Percentiles rank a stretch among this genome's conserved stretches.
phyloP scores from a whole-genome alignment of 306 rosid species.

The Spatholobus suberectus region DNA sequence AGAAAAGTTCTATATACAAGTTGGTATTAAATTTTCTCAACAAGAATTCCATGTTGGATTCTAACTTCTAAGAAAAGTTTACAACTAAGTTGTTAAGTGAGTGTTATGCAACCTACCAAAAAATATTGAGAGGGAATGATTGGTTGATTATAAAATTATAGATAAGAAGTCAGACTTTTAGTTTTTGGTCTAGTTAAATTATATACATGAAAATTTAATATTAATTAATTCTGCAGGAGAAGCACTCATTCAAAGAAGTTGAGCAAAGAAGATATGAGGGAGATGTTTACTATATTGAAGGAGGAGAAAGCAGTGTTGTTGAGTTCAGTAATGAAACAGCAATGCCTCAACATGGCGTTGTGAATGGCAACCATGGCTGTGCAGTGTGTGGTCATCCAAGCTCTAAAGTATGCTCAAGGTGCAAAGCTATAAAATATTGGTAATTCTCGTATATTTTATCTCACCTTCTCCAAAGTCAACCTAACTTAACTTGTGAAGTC shows the following conservation, averaged over 20 bases:
- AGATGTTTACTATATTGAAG: slow-evolving; percentile 14
- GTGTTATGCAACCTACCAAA: not conserved
- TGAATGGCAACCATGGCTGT: not conserved
- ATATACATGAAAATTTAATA: not conserved
- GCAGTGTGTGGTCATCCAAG: slow-evolving; percentile 44
- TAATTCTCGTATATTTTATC: not conserved
- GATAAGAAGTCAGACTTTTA: too few species aligned
- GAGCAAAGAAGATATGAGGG: not conserved
- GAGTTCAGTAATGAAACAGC: slow-evolving; percentile 7
- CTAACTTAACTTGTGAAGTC: slow-evolving; percentile 3
- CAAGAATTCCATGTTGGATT: not conserved
- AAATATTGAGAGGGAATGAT: not conserved
- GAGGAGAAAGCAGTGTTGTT: not conserved
- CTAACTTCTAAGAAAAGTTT: not conserved
- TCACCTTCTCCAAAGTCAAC: not conserved
- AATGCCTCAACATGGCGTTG: not conserved
- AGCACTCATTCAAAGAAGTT: slow-evolving; percentile 1
- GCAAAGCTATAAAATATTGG: slow-evolving; percentile 46
- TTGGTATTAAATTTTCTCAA: not conserved
- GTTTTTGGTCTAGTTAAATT: not conserved
- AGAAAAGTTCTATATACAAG: not conserved
- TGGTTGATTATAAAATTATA: not conserved
- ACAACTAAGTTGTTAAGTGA: not conserved
- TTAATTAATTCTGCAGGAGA: slow-evolving; percentile 14
- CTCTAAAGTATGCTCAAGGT: slow-evolving; percentile 44